Conservation (phyloP, 2,329 filamentous ascomycete species). For the Aspergillus sp. region DNA sequence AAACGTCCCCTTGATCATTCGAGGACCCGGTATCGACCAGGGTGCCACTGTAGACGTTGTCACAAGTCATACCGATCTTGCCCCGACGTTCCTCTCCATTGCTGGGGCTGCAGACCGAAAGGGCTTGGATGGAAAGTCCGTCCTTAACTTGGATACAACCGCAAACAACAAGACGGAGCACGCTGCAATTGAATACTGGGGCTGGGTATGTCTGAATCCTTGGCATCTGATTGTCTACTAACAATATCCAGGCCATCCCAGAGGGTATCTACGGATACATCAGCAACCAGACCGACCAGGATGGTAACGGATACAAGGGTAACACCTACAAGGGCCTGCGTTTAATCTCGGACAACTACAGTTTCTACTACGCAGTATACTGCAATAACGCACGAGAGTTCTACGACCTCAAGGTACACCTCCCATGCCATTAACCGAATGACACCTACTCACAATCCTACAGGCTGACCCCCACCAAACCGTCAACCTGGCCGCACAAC, state of each 20-base stretch:
- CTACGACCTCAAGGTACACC: constrained; percentile 58
- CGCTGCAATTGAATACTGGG: constrained; percentile 61
- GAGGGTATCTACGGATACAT: constrained; percentile 29
- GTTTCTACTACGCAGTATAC: constrained; percentile 67
- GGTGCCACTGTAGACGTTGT: constrained; percentile 47
- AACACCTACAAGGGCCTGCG: constrained; percentile 65
- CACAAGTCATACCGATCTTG: constrained; percentile 64
- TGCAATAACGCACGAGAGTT: constrained; percentile 67
- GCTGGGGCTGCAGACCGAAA: constrained; percentile 32
- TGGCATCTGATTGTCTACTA: neutral
- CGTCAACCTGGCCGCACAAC: constrained; percentile 2
- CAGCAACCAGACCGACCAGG: constrained; percentile 18
- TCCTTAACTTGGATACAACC: constrained; percentile 35
- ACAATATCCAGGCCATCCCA: constrained; percentile 21
- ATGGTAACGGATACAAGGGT: constrained; percentile 22
- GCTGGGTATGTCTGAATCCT: constrained; percentile 22
- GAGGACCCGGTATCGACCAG: constrained; percentile 55
- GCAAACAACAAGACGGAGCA: constrained; percentile 44
- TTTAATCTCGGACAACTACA: constrained; percentile 56
- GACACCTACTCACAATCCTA: neutral
- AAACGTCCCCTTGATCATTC: constrained; percentile 58
- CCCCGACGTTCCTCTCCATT: constrained; percentile 57
- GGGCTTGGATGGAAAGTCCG: constrained; percentile 59
- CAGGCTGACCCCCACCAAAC: constrained; percentile 11
- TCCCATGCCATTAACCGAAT: neutral